A percentile compares a stretch with the other conserved stretches of the same genome.
phyloP scores from a whole-genome alignment of 345 rosid species.

The Pistacia integerrima region DNA sequence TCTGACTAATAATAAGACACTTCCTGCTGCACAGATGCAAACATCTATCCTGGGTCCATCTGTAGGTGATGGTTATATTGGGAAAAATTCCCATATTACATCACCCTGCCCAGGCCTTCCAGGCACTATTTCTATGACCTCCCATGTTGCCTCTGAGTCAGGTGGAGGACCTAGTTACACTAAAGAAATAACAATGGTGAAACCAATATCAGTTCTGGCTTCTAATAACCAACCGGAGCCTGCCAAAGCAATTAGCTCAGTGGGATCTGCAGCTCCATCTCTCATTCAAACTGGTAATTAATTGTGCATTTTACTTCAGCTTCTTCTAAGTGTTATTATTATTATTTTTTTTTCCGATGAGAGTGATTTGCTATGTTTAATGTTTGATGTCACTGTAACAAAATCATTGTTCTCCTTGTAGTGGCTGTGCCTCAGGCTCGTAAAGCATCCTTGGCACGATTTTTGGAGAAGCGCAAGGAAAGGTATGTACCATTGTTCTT shows the following conservation, averaged over 20 bases:
- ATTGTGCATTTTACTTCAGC: neutral
- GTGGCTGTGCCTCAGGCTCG: constrained; percentile 82
- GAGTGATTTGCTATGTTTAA: neutral
- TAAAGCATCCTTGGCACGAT: constrained; percentile 81
- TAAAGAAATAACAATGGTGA: constrained; percentile 31
- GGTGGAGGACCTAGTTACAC: constrained; percentile 47
- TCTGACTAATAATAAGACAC: constrained; percentile 40
- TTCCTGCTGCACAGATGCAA: constrained; percentile 38
- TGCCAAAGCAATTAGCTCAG: constrained; percentile 27
- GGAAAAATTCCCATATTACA: constrained; percentile 21
- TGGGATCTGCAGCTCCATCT: constrained; percentile 30
- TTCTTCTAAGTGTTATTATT: neutral
- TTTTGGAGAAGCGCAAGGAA: constrained; percentile 82
- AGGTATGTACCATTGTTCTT: constrained; percentile 42
- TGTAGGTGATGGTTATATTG: constrained; percentile 25
- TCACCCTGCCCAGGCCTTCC: constrained; percentile 31
- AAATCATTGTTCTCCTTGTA: constrained; percentile 18
- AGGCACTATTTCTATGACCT: constrained; percentile 46
- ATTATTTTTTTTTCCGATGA: neutral
- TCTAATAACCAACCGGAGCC: constrained; percentile 29
- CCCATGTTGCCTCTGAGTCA: constrained; percentile 33
- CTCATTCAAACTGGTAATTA: constrained; percentile 54
- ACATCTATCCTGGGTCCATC: constrained; percentile 37
- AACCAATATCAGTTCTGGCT: constrained; percentile 30
- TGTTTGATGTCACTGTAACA: neutral